These are phyloP conservation scores for Amauroascus verrucosus DNA, from an alignment of 2,329 filamentous ascomycete species.

Conservation along the genomic window DNA sequence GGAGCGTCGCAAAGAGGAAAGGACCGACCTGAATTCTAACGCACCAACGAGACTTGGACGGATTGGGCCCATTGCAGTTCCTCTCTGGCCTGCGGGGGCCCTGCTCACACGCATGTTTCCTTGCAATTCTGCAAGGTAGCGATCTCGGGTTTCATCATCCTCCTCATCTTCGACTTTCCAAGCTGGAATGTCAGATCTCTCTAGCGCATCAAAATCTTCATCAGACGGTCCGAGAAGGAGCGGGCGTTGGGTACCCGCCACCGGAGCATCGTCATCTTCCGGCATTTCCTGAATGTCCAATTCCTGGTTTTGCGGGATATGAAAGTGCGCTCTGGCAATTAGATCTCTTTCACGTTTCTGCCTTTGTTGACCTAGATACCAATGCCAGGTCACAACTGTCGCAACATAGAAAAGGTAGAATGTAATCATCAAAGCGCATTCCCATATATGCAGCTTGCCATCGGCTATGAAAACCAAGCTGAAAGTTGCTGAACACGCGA, in stretches of 20 bases:
- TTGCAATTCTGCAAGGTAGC: slow-evolving; percentile 67
- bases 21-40: slow-evolving; percentile 81
- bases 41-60: slow-evolving; percentile 87
- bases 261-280: slow-evolving; percentile 42
- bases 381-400: slow-evolving; percentile 86
- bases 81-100: slow-evolving; percentile 53
- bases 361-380: slow-evolving; percentile 59
- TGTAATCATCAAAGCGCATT: slow-evolving; percentile 78
- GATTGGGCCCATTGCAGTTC: slow-evolving; percentile 70
- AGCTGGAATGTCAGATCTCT: slow-evolving; percentile 40
- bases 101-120: slow-evolving; percentile 86
- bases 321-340: slow-evolving; percentile 63
- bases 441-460: slow-evolving; percentile 74
- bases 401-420: slow-evolving; percentile 86
- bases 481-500: slow-evolving; percentile 75
- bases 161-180: slow-evolving; percentile 48
- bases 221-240: slow-evolving; percentile 40
- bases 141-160: slow-evolving; percentile 46
- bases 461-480: slow-evolving; percentile 81
- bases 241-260: slow-evolving; percentile 36
- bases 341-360: slow-evolving; percentile 55
- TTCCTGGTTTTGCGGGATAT: slow-evolving; percentile 51
- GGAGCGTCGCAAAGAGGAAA: slow-evolving; percentile 76
- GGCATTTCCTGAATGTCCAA: slow-evolving; percentile 46
- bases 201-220: slow-evolving; percentile 55